Evolutionary conservation across 2,329 filamentous ascomycete genomes (phyloP), one percentile per base, ranked within the genome.

Genomic region (Lasiodiplodia gonubiensis): DNA sequence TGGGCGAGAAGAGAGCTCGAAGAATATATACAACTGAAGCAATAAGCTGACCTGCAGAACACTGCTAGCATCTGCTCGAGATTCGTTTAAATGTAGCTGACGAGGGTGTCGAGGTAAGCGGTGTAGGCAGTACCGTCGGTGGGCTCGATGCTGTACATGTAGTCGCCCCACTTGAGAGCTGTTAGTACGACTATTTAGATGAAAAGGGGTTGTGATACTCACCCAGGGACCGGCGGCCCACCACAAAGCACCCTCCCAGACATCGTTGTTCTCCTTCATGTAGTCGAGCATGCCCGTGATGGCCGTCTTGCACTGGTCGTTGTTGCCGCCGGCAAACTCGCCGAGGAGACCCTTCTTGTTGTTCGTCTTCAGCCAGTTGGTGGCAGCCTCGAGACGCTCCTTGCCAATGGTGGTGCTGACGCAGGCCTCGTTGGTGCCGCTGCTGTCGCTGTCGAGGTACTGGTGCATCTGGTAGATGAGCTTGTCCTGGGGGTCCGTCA

Each of bases 401-500:
- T 77, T 71, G n/a, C 83, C 82, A 68, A 86, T 84, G 39, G 83
- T 86, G 33, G 72, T 69, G 68, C 75, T 81, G 33, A 85, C 82
- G 73, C 84, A 86, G 27, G 76, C 74, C 18, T 75, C 76, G 2
- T 75, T 77, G 3, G 83, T 86, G 12, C 84, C 84, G 6, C 81
- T 84, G 59, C 82, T 80, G 70, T 86, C 84, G 1, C 74, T 76
- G 74, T 86, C 84, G 39, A 86, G 83, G 71, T 86, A 86, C 74
- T 86, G 84, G 73, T 86, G 85, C 84, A 86, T 86, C 72, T 86
- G 82, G 72, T 85, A 86, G 72, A 86, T 74, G 64, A 86, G 77
- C 71, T 82, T 83, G 49, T 63, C 48, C 48, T 75, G 66, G 0
- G 83, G 76, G 69, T 86, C 84, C 2, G 79, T 83, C 27, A 86